These are phyloP conservation scores for Lepidium didymum DNA, from an alignment of 345 rosid species.

Conservation along the genomic window DNA sequence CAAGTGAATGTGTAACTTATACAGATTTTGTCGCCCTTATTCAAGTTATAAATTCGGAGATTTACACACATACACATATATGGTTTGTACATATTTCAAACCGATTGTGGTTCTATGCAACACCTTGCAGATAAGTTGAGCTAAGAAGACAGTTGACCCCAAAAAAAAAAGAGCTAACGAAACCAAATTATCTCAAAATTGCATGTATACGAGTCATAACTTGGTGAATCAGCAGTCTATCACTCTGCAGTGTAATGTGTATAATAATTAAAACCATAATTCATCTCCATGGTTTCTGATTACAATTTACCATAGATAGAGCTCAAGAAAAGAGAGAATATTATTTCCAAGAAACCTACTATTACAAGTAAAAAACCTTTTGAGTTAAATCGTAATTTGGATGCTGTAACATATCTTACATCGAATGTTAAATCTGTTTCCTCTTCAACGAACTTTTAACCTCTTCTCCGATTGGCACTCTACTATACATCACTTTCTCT, in stretches of 20 bases:
- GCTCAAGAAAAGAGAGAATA: background rate
- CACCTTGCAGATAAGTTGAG: background rate
- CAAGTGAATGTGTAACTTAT: constrained; percentile 1
- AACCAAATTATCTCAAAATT: background rate
- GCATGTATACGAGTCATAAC: background rate
- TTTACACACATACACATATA: background rate
- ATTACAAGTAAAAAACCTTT: background rate
- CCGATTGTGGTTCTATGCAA: background rate
- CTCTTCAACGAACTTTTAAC: background rate
- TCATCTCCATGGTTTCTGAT: background rate
- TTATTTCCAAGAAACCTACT: background rate
- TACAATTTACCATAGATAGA: constrained; percentile 1
- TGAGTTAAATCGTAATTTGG: background rate
- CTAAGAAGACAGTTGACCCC: background rate
- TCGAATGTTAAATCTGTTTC: background rate
- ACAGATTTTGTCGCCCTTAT: constrained; percentile 3
- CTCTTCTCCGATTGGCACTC: background rate
- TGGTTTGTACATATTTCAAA: background rate
- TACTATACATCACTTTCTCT: constrained; percentile 19
- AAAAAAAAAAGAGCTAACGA: no score
- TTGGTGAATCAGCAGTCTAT: background rate
- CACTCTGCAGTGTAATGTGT: background rate
- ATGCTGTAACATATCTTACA: constrained; percentile 14
- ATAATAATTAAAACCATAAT: background rate
- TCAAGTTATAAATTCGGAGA: constrained; percentile 3